A percentile compares a stretch with the other conserved stretches of the same genome.
These are phyloP conservation scores for Penicillium decumbens DNA, from an alignment of 2,329 filamentous ascomycete genomes.

Conservation along the genomic window DNA sequence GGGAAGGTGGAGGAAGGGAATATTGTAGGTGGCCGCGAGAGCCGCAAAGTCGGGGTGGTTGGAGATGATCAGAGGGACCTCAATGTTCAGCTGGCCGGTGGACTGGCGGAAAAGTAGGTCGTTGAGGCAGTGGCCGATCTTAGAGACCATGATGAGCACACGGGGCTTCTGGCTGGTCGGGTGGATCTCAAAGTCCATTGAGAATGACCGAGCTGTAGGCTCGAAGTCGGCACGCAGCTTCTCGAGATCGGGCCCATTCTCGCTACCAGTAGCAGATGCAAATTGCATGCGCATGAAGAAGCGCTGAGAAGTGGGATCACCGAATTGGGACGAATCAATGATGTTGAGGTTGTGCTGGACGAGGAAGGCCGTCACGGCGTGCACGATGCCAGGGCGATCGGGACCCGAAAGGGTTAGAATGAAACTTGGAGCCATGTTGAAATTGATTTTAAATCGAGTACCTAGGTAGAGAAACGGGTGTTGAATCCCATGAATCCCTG, in stretches of 20 bases:
- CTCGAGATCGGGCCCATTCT: conserved; percentile 38
- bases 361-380: conserved; percentile 75
- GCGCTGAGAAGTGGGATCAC: conserved; percentile 65
- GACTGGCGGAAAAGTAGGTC: conserved; percentile 76
- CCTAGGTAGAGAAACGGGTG: conserved; percentile 9
- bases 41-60: conserved; percentile 72
- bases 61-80: conserved; percentile 72
- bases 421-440: conserved; percentile 51
- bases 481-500: conserved; percentile 31
- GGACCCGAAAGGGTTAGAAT: conserved; percentile 79
- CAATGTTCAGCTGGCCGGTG: conserved; percentile 68
- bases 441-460: conserved; percentile 3
- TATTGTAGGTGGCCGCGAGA: conserved; percentile 67
- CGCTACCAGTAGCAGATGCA: conserved; percentile 45
- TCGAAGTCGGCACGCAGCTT: conserved; percentile 55
- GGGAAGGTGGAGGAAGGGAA: conserved; percentile 75
- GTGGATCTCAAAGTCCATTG: conserved; percentile 68
- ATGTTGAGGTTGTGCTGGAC: conserved; percentile 72
- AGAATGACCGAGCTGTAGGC: conserved; percentile 58
- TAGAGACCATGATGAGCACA: conserved; percentile 83
- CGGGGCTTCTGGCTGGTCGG: conserved; percentile 65
- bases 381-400: conserved; percentile 78
- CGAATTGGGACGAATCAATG: conserved; percentile 79
- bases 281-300: conserved; percentile 92
- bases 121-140: conserved; percentile 81